A percentile compares a stretch with the other conserved stretches of the same genome.
Evolutionary conservation across 208 protist genomes (phyloP).

Genomic region (Leishmania aethiopica): DNA sequence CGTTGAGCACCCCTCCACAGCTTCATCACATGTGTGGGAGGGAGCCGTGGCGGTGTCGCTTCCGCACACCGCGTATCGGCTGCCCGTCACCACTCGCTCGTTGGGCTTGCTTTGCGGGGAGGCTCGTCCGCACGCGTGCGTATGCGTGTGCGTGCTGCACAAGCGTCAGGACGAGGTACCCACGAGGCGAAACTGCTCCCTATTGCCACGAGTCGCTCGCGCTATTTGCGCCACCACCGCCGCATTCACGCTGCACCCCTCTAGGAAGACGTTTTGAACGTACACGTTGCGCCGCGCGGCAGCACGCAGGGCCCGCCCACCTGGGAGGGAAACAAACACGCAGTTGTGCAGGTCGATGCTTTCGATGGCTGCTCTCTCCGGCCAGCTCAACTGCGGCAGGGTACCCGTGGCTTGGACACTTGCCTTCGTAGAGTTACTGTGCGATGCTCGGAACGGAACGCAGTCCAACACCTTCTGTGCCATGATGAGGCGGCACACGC

Average conservation of each 20-base stretch:
- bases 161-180: not conserved
- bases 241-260: conserved; percentile 46
- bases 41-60: not conserved
- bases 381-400: conserved; percentile 24
- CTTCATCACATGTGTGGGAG: not conserved
- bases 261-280: conserved; percentile 34
- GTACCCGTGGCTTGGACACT: conserved; percentile 4
- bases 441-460: conserved; percentile 1
- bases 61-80: not conserved
- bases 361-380: conserved; percentile 31
- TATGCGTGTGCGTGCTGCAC: not conserved
- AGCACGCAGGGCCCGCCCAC: conserved; percentile 40
- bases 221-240: conserved; percentile 39
- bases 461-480: conserved; percentile 23
- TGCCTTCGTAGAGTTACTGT: not conserved
- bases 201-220: conserved; percentile 29
- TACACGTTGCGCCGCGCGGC: conserved; percentile 42
- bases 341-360: conserved; percentile 26
- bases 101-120: not conserved
- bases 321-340: conserved; percentile 37
- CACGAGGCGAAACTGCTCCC: conserved; percentile 16
- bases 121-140: not conserved
- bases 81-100: not conserved
- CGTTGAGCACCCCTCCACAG: not conserved
- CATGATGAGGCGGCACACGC: conserved; percentile 12